Base-by-base conservation (phyloP, 1,139 yeast genomes). In the Meyerozyma guilliermondii region DNA sequence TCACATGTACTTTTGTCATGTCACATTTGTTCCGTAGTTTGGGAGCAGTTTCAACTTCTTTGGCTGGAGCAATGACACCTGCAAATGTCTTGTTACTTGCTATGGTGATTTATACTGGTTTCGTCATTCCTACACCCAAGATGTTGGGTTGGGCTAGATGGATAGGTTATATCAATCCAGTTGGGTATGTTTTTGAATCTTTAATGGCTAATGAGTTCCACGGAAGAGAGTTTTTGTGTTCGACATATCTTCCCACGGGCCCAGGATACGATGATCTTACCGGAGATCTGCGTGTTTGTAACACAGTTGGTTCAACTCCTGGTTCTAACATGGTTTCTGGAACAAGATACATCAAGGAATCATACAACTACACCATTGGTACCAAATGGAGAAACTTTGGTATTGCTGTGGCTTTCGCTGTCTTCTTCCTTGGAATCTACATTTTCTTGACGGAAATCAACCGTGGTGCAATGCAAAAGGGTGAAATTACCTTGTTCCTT, bases 141-240 rank as follows among this genome's bases (percentile, higher is more conserved):
- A 51, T 51, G 52, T 46, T 50, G 46, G 54, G 54, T 11, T 51
- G 54, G 54, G 50, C 50, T 13, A 45, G 50, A 29, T 51, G 54
- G 54, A 51, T 51, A 27, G 45, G 47, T 29, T 51, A 50, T 43
- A 42, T 51, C 40, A 50, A 51, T 34, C 54, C 54, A 8, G 50
- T 51, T n/a, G 44, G 49, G 7, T 51, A 51, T 35, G 51, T 48
- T 20, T 51, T 51, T 24, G 54, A 51, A 40, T 46, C 52, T 2
- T 45, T 51, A 40, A 47, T 51, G 51, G 52, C 46, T 18, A 51
- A 51, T 29, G 54, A 51, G 43, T 51, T 51, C 41, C n/a, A 8
- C 23, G 39, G 42, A 26, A 44, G 51, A 27, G 45, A 49, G 22
- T 51, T 47, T 22, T 28, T 33, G 31, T 51, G 54, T 43, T 35